These are phyloP conservation scores for Panellus pusillus DNA, from an alignment of 768 basidiomycete species.

Conservation along the genomic window DNA sequence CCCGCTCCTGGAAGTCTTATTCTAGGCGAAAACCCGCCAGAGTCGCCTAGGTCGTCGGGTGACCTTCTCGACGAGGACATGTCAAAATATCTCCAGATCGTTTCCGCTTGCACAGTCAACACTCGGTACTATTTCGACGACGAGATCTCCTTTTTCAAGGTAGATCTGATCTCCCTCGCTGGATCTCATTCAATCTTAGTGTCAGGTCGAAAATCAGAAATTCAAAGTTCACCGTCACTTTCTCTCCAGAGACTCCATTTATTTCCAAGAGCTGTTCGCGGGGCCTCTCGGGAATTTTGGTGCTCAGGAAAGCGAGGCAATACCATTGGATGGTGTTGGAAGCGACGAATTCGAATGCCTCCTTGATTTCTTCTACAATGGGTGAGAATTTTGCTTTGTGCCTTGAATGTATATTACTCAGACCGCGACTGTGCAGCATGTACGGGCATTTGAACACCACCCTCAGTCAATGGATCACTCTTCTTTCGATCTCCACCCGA, in stretches of 20 bases:
- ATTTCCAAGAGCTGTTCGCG: slow-evolving; percentile 24
- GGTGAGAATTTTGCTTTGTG: neutral
- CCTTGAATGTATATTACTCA: neutral
- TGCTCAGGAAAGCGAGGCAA: slow-evolving; percentile 13
- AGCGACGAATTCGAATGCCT: slow-evolving; percentile 20
- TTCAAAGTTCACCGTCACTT: slow-evolving; percentile 26
- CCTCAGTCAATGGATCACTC: slow-evolving; percentile 20
- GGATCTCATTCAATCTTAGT: neutral
- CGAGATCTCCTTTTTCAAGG: slow-evolving; percentile 17
- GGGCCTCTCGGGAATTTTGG: slow-evolving; percentile 19
- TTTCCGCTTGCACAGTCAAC: slow-evolving; percentile 3
- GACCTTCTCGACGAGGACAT: slow-evolving; percentile 12
- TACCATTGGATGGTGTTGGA: slow-evolving; percentile 15
- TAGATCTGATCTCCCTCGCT: neutral
- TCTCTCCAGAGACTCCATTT: slow-evolving; percentile 21
- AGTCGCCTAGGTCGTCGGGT: neutral
- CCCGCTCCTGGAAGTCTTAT: slow-evolving; percentile 18
- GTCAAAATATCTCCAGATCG: slow-evolving; percentile 6
- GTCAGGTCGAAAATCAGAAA: slow-evolving; percentile 20
- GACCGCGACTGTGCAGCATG: slow-evolving; percentile 3
- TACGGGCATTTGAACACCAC: slow-evolving; percentile 4
- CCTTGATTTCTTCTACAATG: slow-evolving; percentile 21
- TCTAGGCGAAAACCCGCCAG: slow-evolving; percentile 8
- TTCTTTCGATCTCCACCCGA: slow-evolving; percentile 17
- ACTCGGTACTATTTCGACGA: slow-evolving; percentile 23